Evolutionary conservation across 2,329 filamentous ascomycete genomes (phyloP).

Genomic region (Apiospora koreana): DNA sequence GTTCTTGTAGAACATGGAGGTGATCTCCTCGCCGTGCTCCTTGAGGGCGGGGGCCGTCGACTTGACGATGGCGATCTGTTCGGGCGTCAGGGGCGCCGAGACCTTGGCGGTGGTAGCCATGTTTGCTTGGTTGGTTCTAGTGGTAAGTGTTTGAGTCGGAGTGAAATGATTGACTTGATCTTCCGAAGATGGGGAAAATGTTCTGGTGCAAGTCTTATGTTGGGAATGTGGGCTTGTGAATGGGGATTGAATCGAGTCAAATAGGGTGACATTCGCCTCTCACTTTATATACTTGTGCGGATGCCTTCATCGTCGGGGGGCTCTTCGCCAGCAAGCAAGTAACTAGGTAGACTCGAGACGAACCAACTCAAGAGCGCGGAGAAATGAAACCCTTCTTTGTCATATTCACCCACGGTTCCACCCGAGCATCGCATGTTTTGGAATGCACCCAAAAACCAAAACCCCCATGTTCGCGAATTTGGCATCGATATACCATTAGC

Average conservation of each 20-base stretch:
- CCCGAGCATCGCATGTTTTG: neutral
- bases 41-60: slow-evolving; percentile 73
- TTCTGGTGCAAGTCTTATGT: neutral
- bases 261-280: neutral
- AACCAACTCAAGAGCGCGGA: neutral
- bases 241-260: neutral
- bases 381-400: neutral
- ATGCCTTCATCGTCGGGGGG: neutral
- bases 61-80: slow-evolving; percentile 73
- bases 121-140: neutral
- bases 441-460: neutral
- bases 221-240: neutral
- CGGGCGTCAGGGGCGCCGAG: slow-evolving; percentile 28
- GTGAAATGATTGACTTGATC: neutral
- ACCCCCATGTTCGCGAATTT: neutral
- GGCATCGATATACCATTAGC: slow-evolving; percentile 7
- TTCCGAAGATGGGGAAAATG: neutral
- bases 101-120: neutral
- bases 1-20: slow-evolving; percentile 70
- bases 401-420: neutral
- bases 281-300: neutral
- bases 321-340: neutral
- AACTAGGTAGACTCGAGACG: neutral
- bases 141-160: no score
- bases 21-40: slow-evolving; percentile 69